Percentiles rank a stretch among this genome's conserved stretches.
phyloP scores from a whole-genome alignment of 169 alveolate genomes.

The Plasmodium malariae region DNA sequence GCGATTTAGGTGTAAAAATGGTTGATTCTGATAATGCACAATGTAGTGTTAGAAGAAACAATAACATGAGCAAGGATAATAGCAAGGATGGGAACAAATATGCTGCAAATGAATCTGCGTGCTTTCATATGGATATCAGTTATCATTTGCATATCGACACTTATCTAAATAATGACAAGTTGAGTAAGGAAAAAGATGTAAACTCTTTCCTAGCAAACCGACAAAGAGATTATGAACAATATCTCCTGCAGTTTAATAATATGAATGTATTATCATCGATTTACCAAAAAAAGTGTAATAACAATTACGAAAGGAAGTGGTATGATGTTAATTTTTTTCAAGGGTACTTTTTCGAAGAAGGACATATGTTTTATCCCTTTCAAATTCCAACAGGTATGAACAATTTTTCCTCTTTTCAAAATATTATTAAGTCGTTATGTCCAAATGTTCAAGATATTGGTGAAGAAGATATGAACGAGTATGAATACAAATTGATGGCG shows the following conservation, averaged over 20 bases:
- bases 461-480: conserved; percentile 36
- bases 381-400: conserved; percentile 49
- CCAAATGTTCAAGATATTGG: conserved; percentile 23
- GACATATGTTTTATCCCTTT: conserved; percentile 60
- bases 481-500: conserved; percentile 51
- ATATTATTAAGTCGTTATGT: background rate
- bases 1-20: background rate
- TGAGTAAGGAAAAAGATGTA: conserved; percentile 26
- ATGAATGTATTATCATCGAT: conserved; percentile 14
- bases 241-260: conserved; percentile 40
- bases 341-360: conserved; percentile 66
- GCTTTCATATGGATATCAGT: background rate
- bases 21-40: background rate
- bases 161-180: conserved; percentile 14
- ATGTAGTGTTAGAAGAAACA: background rate
- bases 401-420: conserved; percentile 16
- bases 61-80: background rate
- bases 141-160: background rate
- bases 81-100: background rate
- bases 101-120: no score
- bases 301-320: background rate
- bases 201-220: conserved; percentile 46
- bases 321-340: conserved; percentile 29
- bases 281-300: background rate
- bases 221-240: conserved; percentile 64